phyloP scores from a whole-genome alignment of 2,329 filamentous ascomycete genomes.

The Helotiales sp. region DNA sequence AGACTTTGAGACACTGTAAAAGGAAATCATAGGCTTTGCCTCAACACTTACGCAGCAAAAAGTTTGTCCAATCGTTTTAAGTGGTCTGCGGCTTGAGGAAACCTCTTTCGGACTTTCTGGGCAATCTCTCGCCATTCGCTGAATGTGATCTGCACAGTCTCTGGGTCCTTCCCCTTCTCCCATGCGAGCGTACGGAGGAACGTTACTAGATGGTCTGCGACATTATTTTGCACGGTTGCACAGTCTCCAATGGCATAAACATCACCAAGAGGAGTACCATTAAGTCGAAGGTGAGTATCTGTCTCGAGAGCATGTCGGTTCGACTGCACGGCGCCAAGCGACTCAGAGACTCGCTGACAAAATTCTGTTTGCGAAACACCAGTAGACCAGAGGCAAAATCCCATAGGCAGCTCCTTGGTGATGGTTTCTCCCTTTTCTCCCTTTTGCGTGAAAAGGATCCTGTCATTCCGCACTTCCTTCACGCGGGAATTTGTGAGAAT shows the following conservation, averaged over 20 bases:
- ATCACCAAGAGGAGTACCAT: constrained; percentile 87
- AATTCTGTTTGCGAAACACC: constrained; percentile 88
- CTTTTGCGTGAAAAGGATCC: constrained; percentile 88
- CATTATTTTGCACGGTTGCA: constrained; percentile 95
- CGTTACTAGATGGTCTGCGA: constrained; percentile 86
- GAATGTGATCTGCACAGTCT: constrained; percentile 86
- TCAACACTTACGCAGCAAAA: constrained; percentile 65
- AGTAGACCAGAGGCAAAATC: constrained; percentile 97
- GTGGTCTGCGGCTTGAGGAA: constrained; percentile 88
- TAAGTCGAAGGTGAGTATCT: constrained; percentile 87
- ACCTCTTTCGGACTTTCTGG: constrained; percentile 80
- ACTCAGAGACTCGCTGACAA: constrained; percentile 75
- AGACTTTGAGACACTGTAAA: neutral
- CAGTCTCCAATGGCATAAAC: constrained; percentile 98
- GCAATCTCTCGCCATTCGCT: constrained; percentile 87
- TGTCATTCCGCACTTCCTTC: constrained; percentile 82
- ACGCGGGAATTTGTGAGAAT: constrained; percentile 93
- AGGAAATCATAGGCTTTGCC: neutral
- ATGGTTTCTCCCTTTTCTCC: constrained; percentile 72
- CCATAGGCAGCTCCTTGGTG: constrained; percentile 93
- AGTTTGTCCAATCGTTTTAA: constrained; percentile 88
- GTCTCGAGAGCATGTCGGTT: constrained; percentile 94
- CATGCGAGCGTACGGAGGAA: constrained; percentile 90
- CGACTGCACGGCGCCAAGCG: constrained; percentile 76
- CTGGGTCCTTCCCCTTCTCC: constrained; percentile 88